Conservation (phyloP, 805 yeast genomes). For the Metschnikowia santaceciliae region DNA sequence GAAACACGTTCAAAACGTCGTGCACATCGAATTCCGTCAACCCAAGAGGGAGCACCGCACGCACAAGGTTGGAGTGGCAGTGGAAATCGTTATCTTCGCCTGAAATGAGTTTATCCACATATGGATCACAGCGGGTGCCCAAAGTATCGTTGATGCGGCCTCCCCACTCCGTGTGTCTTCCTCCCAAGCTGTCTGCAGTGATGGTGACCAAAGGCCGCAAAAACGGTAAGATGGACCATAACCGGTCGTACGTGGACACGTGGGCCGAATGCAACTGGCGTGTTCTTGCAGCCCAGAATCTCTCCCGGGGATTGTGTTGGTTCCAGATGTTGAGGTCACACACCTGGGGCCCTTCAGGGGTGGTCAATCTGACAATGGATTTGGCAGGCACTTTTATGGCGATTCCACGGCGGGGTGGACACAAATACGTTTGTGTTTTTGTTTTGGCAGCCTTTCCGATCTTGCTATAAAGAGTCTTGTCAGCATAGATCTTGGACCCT, state of each 20-base stretch:
- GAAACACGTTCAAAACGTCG: conserved; percentile 67
- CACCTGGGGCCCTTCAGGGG: conserved; percentile 70
- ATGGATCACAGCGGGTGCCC: conserved; percentile 70
- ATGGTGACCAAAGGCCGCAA: conserved; percentile 62
- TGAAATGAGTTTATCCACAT: conserved; percentile 58
- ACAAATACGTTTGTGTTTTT: conserved; percentile 37
- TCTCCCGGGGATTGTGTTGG: conserved; percentile 55
- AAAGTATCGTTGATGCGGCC: conserved; percentile 62
- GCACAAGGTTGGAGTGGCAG: conserved; percentile 60
- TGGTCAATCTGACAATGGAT: conserved; percentile 53
- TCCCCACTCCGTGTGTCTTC: conserved; percentile 61
- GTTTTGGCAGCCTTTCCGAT: conserved; percentile 45
- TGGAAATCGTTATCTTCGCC: conserved; percentile 66
- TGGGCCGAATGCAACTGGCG: conserved; percentile 63
- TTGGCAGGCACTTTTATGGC: conserved; percentile 65
- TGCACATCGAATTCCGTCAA: conserved; percentile 65
- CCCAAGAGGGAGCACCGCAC: conserved; percentile 58
- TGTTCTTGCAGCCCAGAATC: conserved; percentile 68
- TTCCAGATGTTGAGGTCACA: conserved; percentile 68
- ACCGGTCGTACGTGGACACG: conserved; percentile 55
- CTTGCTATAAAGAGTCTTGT: conserved; percentile 43
- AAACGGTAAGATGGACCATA: conserved; percentile 66
- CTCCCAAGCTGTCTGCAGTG: conserved; percentile 53
- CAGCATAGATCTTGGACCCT: conserved; percentile 50
- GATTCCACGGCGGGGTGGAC: conserved; percentile 55